These are phyloP conservation scores for Wickerhamiella pararugosa DNA, from an alignment of 1,139 yeast genomes.

Conservation along the genomic window DNA sequence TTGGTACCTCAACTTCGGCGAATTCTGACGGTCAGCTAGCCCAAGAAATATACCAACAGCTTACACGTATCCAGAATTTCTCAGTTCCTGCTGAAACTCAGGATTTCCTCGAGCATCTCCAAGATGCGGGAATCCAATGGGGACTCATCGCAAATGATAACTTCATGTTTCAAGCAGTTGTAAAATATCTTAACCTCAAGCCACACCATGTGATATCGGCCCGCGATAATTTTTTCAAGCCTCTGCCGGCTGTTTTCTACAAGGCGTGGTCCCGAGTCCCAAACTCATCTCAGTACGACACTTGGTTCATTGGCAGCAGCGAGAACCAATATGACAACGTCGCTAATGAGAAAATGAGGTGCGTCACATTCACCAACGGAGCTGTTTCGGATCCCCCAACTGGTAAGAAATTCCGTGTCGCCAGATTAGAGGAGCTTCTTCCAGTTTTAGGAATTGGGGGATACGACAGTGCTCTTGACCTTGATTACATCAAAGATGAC, in stretches of 20 bases:
- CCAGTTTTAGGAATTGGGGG: neutral
- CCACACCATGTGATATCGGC: slow-evolving; percentile 10
- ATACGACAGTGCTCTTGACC: neutral
- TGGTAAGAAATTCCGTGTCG: neutral
- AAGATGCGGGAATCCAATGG: slow-evolving; percentile 15
- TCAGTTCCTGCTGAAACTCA: slow-evolving; percentile 12
- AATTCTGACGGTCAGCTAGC: neutral
- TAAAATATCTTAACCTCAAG: slow-evolving; percentile 8
- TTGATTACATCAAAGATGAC: neutral
- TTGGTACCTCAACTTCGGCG: neutral
- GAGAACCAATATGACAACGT: slow-evolving; percentile 13
- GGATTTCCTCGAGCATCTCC: slow-evolving; percentile 12
- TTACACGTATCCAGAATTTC: slow-evolving; percentile 14
- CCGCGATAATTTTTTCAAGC: slow-evolving; percentile 12
- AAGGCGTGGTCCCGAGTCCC: slow-evolving; percentile 13
- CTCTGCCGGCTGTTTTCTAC: slow-evolving; percentile 13
- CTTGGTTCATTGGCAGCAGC: slow-evolving; percentile 15
- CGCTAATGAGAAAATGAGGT: slow-evolving; percentile 1
- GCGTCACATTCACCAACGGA: slow-evolving; percentile 4
- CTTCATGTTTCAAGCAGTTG: slow-evolving; percentile 13
- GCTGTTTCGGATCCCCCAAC: neutral
- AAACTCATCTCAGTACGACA: slow-evolving; percentile 7
- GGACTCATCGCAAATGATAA: slow-evolving; percentile 22
- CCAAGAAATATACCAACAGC: neutral
- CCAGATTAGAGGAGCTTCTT: neutral